These are phyloP conservation scores for Zea luxurians DNA, from an alignment of 176 grass and related monocot genomes.

Conservation along the genomic window DNA sequence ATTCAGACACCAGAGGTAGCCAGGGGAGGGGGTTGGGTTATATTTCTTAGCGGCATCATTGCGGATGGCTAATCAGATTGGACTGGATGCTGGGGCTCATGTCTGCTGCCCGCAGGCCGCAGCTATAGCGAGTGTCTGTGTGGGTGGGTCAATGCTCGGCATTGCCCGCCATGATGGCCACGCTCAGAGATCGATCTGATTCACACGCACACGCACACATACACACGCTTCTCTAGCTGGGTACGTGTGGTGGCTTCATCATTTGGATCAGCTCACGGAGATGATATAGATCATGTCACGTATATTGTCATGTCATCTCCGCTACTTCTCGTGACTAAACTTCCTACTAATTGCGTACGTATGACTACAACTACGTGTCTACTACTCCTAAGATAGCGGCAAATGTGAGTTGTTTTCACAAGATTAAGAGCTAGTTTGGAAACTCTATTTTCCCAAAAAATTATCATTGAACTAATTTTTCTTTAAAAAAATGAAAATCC, in stretches of 20 bases:
- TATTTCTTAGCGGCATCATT: constrained; percentile 57
- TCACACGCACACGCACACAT: not conserved
- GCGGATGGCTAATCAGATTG: constrained; percentile 71
- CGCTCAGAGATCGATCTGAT: constrained; percentile 9
- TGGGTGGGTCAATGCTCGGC: constrained; percentile 18
- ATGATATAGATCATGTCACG: constrained; percentile 20
- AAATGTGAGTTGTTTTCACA: not conserved
- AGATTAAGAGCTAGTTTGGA: too few relatives aligned
- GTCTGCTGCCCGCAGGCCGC: constrained; percentile 34
- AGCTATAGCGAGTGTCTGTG: constrained; percentile 26
- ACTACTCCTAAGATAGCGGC: not conserved
- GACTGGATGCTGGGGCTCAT: constrained; percentile 57
- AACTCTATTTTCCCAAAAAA: too few relatives aligned
- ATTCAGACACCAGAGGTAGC: constrained; percentile 27
- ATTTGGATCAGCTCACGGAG: constrained; percentile 12
- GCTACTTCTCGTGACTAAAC: not conserved
- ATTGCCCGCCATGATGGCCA: constrained; percentile 44
- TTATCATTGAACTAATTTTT: too few relatives aligned
- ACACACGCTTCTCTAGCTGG: not conserved
- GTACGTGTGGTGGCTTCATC: constrained; percentile 27
- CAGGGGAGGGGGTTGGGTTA: not conserved
- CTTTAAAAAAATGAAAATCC: too few relatives aligned
- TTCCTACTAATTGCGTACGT: not conserved
- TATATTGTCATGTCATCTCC: not conserved
- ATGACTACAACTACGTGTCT: not conserved